Evolutionary conservation across 352 stramenopile genomes (phyloP), one percentile per base, ranked within the genome.

Genomic region (Globisporangium iwayamae): DNA sequence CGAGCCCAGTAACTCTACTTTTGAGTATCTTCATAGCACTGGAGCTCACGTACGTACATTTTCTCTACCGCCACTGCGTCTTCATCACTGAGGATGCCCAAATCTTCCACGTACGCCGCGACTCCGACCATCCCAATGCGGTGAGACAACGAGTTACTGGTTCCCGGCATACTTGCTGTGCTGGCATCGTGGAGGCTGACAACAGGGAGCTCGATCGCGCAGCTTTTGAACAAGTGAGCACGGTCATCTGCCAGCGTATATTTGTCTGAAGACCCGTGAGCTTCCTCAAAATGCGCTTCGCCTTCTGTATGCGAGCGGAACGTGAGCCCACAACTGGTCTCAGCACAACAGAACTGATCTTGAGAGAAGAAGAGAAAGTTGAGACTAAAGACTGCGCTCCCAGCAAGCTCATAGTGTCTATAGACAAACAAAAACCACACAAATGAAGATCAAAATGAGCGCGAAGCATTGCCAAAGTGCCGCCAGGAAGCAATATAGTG

Each of bases 361-460:
- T 87, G 70, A 1, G 83, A 90, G 38, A 83, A 90, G 59, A 74
- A 91, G 14, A 93, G 50, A 43, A 88, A 93, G 59, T 82, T 89
- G n/a, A 93, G 67, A 57, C 77, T 91, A 68, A 93, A 93, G 11
- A 82, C 60, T 6, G 75, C 70, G 39, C 53, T 78, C 20, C 76
- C 82, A 2, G 83, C 63, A 0, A 60, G 5, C 25, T 64, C 32
- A 10, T 14, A 11, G 11, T 57, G 45, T 2, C 46, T 64, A 18
- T 2, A 53, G 13, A 14, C 30, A 63, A 20, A 45, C 8, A 13
- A 11, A 22, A 55, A 47, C 10, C 55, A 32, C 25, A 51, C 18
- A 54, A n/a, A 28, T 54, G 10, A 43, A 3, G 38, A 1, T 20
- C 30, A 5, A 30, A 13, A 13, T 52, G 11, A 53, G 22, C 20